Evolutionary conservation across 2,329 filamentous ascomycete genomes (phyloP), one percentile per base, ranked within the genome.

Genomic region (Penicillium sp.): DNA sequence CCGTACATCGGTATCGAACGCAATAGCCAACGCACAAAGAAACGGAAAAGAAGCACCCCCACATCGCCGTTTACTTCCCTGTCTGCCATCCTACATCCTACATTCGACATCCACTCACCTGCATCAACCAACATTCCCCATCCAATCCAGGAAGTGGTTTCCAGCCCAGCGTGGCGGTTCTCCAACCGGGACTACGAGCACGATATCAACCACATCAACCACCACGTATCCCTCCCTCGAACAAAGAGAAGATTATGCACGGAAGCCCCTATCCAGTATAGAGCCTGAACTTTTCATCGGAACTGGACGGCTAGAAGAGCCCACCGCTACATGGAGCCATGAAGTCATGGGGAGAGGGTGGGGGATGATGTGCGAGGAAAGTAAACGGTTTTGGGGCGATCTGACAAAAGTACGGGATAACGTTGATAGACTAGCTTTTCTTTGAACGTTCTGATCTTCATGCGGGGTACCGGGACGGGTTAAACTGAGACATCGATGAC

Each of bases 11-110:
- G 9, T 7, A 34, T 24, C 32, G 32, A 10, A 34, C 32, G 32
- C 32, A 7, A 34, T 34, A 38, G 36, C 38, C 50, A 53, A 16
- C 50, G 32, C 5, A 53, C 38, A 48, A 53, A 52, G 44, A 52
- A 48, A 53, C 41, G 44, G 34, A 48, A 48, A 6, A n/a, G 4
- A 48, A n/a, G 0, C 34, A 21, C 11, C 38, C 14, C 16, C 38
- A 10, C 14, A 16, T n/a, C 36, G 5, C n/a, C 38, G 38, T 40
- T 40, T 40, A 40, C 38, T 21, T 40, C 18, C 38, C 16, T 16
- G n/a, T 38, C 36, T 34, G 31, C 31, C 31, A 34, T 34, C 9
- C 31, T 34, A 34, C 31, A 6, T 7, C 34, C 31, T 14, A 34
- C 5, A 6, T 7, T 14, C 7, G 34, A n/a, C 34, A 36, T 16